These are phyloP conservation scores for Neopestalotiopsis clavispora DNA, from an alignment of 2,329 filamentous ascomycete species.

Conservation along the genomic window DNA sequence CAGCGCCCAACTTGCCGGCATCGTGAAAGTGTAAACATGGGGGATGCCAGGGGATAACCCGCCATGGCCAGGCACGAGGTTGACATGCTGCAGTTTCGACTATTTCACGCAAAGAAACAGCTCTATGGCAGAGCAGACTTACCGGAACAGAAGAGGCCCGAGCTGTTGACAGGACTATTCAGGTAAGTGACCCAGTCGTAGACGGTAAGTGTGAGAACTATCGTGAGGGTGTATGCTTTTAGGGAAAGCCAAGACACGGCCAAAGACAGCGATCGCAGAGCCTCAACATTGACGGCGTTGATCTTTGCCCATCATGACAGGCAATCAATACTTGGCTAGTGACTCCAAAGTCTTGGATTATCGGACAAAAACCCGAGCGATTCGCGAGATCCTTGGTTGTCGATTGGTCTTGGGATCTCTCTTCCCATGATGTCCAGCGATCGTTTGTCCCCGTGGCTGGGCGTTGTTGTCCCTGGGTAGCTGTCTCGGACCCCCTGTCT, in stretches of 20 bases:
- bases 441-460: background rate
- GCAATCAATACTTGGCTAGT: background rate
- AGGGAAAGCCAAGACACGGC: background rate
- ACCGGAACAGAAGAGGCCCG: background rate
- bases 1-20: constrained; percentile 2
- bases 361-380: background rate
- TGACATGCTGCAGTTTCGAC: constrained; percentile 5
- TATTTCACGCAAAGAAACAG: background rate
- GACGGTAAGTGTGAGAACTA: background rate
- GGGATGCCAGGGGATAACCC: background rate
- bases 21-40: background rate
- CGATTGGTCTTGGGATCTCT: background rate
- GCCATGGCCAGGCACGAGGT: background rate
- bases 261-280: background rate
- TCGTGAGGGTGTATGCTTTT: background rate
- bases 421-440: background rate
- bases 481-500: constrained; percentile 13
- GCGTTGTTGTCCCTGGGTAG: background rate
- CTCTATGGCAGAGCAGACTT: background rate
- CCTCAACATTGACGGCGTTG: background rate
- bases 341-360: background rate
- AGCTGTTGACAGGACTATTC: background rate
- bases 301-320: background rate
- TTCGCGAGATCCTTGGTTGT: background rate
- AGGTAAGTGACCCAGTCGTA: background rate